Percentiles rank a stretch among this genome's conserved stretches.
phyloP scores from a whole-genome alignment of 768 basidiomycete species.

The Pleurotus djamor region DNA sequence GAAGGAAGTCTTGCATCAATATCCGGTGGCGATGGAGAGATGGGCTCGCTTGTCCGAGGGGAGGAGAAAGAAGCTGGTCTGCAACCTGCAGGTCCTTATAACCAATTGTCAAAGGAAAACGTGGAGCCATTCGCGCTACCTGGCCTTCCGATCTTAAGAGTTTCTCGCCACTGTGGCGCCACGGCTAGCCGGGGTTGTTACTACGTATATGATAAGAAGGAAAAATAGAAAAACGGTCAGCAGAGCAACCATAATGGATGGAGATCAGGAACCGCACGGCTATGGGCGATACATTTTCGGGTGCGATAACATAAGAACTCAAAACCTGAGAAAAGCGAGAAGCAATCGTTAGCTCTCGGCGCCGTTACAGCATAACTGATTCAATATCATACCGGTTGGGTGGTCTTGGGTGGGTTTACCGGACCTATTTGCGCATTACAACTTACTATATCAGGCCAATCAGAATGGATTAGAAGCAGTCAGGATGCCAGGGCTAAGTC shows the following conservation, averaged over 20 bases:
- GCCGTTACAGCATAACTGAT: constrained; percentile 7
- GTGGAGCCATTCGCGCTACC: constrained; percentile 2
- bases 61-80: constrained; percentile 2
- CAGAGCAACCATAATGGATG: constrained; percentile 2
- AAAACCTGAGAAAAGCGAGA: constrained; percentile 6
- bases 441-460: constrained; percentile 6
- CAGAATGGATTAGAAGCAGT: constrained; percentile 3
- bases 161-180: constrained; percentile 8
- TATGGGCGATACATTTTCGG: constrained; percentile 3
- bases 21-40: neutral
- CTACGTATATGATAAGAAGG: constrained; percentile 3
- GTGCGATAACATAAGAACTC: constrained; percentile 8
- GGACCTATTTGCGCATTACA: constrained; percentile 3
- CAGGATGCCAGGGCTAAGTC: constrained; percentile 1
- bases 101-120: neutral
- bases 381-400: constrained; percentile 5
- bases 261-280: constrained; percentile 8
- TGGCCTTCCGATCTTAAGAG: neutral
- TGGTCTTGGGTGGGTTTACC: neutral
- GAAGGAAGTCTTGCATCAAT: neutral
- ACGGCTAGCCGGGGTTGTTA: neutral
- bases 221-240: constrained; percentile 2
- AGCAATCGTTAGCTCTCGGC: constrained; percentile 6
- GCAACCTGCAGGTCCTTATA: neutral
- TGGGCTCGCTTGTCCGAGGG: neutral